Evolutionary conservation across 306 rosid species (phyloP).

Genomic region (Sicyos baderoa): DNA sequence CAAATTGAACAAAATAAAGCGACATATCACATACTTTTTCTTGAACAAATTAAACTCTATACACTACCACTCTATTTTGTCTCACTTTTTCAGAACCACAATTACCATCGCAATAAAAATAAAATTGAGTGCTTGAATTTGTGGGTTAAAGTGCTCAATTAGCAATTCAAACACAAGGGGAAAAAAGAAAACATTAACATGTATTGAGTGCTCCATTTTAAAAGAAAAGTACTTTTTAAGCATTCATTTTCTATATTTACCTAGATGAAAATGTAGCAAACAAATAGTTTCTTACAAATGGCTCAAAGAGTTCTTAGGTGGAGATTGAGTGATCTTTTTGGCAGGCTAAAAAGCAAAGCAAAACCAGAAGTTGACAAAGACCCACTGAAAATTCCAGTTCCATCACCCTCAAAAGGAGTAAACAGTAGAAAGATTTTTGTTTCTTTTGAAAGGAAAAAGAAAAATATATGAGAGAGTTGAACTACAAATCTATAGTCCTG

Average conservation of each 20-base stretch:
- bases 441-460: not conserved
- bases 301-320: not conserved
- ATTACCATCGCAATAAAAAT: not conserved
- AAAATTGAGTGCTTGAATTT: not conserved
- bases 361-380: constrained; percentile 1
- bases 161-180: not conserved
- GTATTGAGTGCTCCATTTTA: not conserved
- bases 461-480: not conserved
- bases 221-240: not conserved
- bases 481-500: not conserved
- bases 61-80: not conserved
- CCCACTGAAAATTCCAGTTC: not conserved
- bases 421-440: not conserved
- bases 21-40: not conserved
- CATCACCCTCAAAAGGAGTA: not conserved
- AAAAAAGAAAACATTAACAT: not conserved
- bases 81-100: not conserved
- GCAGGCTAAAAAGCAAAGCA: constrained; percentile 7
- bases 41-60: not conserved
- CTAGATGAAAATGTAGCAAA: not conserved
- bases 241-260: not conserved
- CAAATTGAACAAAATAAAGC: not conserved
- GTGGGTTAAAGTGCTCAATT: not conserved
- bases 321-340: constrained; percentile 5
- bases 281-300: not conserved